Evolutionary conservation across 352 stramenopile genomes (phyloP).

Genomic region (Phytophthora melonis): DNA sequence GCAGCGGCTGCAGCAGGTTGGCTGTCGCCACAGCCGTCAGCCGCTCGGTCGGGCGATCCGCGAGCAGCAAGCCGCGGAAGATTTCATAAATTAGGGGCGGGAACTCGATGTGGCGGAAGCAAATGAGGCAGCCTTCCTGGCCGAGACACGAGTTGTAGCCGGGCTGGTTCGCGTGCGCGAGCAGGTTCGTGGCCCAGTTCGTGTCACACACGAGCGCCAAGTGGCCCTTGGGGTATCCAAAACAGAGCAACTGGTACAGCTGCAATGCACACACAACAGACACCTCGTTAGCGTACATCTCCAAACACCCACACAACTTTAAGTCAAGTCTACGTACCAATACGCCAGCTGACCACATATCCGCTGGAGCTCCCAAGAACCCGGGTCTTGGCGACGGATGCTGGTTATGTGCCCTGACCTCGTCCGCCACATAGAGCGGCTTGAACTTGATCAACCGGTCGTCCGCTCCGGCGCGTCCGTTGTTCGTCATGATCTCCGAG

Average conservation of each 20-base stretch:
- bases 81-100: constrained; percentile 81
- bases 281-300: background rate
- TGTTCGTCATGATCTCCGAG: constrained; percentile 79
- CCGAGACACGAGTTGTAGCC: constrained; percentile 54
- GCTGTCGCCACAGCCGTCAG: constrained; percentile 65
- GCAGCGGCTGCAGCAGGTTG: constrained; percentile 62
- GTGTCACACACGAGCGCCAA: constrained; percentile 76
- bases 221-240: constrained; percentile 84
- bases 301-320: background rate
- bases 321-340: constrained; percentile 52
- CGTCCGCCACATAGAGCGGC: constrained; percentile 73
- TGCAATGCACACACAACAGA: constrained; percentile 35
- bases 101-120: constrained; percentile 81
- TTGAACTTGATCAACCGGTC: constrained; percentile 84
- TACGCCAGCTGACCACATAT: constrained; percentile 84
- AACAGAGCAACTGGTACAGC: constrained; percentile 86
- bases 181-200: constrained; percentile 77
- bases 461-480: constrained; percentile 59
- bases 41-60: constrained; percentile 56
- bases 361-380: constrained; percentile 73
- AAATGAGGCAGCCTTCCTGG: constrained; percentile 81
- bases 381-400: constrained; percentile 60
- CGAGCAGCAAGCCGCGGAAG: constrained; percentile 66
- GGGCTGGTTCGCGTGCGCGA: constrained; percentile 60
- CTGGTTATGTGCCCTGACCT: constrained; percentile 75